Evolutionary conservation across 176 grass and related monocot genomes (phyloP).

Genomic region (Paspalum notatum): DNA sequence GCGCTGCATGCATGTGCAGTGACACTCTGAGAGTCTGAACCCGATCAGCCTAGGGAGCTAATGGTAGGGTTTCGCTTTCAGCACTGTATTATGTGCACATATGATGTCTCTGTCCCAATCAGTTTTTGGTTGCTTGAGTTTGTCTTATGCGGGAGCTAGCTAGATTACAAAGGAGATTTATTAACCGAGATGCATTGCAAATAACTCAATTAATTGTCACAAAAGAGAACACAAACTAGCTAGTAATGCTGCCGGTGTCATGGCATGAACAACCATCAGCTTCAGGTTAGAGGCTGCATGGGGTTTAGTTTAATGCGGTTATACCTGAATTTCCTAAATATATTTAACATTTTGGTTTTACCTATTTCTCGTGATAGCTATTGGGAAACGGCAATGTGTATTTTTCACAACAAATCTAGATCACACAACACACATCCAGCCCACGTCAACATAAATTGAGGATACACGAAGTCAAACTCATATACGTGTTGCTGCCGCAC

Average conservation of each 20-base stretch:
- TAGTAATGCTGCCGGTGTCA: too few species aligned
- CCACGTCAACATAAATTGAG: background rate
- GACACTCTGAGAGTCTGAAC: background rate
- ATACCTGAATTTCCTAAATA: background rate
- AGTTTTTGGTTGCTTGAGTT: conserved; percentile 36
- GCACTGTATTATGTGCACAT: background rate
- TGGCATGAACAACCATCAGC: background rate
- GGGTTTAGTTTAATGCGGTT: background rate
- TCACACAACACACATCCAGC: too few species aligned
- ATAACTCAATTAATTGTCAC: background rate
- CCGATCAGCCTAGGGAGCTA: too few species aligned
- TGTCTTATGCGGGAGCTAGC: conserved; percentile 17
- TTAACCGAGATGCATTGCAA: too few species aligned
- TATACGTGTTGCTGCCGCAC: background rate
- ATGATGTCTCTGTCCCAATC: conserved; percentile 18
- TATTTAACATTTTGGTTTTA: background rate
- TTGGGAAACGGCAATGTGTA: too few species aligned
- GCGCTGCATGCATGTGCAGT: conserved; percentile 8
- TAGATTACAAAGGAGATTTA: background rate
- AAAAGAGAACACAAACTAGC: background rate
- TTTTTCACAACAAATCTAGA: too few species aligned
- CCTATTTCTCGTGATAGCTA: too few species aligned
- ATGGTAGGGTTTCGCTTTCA: background rate
- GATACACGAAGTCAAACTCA: background rate
- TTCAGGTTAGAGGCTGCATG: background rate